Percentiles rank a stretch among this genome's conserved stretches.
phyloP scores from a whole-genome alignment of 2,329 filamentous ascomycete genomes.

The Colletotrichum sp. region DNA sequence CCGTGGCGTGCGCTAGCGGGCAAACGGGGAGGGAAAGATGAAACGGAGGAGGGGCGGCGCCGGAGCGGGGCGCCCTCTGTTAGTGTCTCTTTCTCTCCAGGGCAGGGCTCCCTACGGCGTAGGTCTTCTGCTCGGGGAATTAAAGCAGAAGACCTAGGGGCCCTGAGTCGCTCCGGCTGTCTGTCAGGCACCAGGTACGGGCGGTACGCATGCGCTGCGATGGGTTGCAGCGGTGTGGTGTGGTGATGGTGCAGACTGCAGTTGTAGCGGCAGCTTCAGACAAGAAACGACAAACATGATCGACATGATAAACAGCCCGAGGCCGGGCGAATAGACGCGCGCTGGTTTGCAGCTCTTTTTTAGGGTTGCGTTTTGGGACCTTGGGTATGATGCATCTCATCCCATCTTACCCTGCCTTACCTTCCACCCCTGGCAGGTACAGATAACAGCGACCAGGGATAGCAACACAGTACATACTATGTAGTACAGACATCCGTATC shows the following conservation, averaged over 20 bases:
- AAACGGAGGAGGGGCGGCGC: conserved; percentile 11
- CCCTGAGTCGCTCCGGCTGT: neutral
- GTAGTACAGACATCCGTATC: neutral
- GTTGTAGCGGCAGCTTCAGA: neutral
- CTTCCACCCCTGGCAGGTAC: neutral
- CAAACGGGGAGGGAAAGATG: conserved; percentile 15
- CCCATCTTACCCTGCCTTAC: neutral
- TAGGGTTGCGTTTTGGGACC: neutral
- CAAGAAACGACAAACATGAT: neutral
- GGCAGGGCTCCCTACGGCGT: neutral
- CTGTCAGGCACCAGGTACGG: neutral
- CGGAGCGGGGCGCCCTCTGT: neutral
- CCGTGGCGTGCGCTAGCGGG: conserved; percentile 18
- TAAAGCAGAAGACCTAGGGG: neutral
- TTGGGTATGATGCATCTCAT: neutral
- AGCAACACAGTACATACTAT: neutral
- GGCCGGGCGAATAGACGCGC: conserved; percentile 1
- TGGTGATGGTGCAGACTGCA: neutral
- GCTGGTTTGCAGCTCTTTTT: neutral
- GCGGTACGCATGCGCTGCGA: neutral
- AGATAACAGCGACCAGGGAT: neutral
- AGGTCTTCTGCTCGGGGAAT: neutral
- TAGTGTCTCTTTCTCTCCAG: neutral
- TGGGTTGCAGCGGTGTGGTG: neutral
- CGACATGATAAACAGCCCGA: neutral